Evolutionary conservation across 2,329 filamentous ascomycete genomes (phyloP).

Genomic region (Metarhizium sp.): DNA sequence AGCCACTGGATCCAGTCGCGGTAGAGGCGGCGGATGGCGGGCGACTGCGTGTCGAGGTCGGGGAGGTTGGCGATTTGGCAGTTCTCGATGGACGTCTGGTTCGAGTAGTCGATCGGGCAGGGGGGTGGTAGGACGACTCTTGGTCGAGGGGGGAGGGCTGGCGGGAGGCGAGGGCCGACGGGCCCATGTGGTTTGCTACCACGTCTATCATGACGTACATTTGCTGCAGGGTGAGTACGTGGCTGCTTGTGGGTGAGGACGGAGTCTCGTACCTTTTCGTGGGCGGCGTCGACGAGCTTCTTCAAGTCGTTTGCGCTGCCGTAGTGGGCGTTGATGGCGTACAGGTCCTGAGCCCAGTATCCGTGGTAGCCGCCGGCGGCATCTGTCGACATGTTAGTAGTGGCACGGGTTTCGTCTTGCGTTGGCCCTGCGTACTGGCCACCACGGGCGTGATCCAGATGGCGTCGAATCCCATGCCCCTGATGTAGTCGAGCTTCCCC

Average conservation of each 20-base stretch:
- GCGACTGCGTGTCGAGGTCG: constrained; percentile 48
- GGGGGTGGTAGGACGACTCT: constrained; percentile 50
- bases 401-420: too few relatives aligned
- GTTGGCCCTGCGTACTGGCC: constrained; percentile 21
- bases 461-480: constrained; percentile 50
- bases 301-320: constrained; percentile 51
- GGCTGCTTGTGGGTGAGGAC: neutral
- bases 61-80: constrained; percentile 53
- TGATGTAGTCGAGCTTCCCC: constrained; percentile 53
- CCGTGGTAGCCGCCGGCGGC: constrained; percentile 41
- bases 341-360: constrained; percentile 43
- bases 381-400: constrained; percentile 14
- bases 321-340: constrained; percentile 46
- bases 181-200: constrained; percentile 49
- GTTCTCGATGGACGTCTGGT: constrained; percentile 35
- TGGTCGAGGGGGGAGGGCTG: constrained; percentile 38
- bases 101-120: constrained; percentile 46
- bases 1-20: constrained; percentile 50
- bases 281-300: constrained; percentile 43
- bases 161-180: constrained; percentile 37
- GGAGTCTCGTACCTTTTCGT: constrained; percentile 38
- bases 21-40: constrained; percentile 38
- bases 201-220: constrained; percentile 53
- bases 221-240: constrained; percentile 10
- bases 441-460: constrained; percentile 52